Percentiles rank a stretch among this genome's conserved stretches.
Evolutionary conservation across 2,329 filamentous ascomycete species (phyloP).

Genomic region (Fusarium albidum): DNA sequence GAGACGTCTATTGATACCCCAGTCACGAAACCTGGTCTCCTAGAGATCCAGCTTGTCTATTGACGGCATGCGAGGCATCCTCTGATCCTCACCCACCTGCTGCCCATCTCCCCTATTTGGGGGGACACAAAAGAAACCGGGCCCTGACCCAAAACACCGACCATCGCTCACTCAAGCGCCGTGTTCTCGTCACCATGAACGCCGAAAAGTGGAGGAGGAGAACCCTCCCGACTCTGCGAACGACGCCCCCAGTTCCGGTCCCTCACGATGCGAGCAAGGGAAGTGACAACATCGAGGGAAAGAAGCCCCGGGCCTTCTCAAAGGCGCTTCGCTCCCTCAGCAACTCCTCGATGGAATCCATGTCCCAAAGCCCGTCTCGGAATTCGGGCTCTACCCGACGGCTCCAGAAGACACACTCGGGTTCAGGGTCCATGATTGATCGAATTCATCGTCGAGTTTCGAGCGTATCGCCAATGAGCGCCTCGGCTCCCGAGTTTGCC

Average conservation of each 20-base stretch:
- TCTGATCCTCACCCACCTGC: constrained; percentile 19
- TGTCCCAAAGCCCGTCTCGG: constrained; percentile 43
- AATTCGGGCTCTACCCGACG: constrained; percentile 44
- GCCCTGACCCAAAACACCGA: constrained; percentile 6
- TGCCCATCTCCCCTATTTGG: constrained; percentile 14
- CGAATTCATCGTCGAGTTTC: constrained; percentile 52
- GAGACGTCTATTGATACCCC: constrained; percentile 23
- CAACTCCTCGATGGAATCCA: constrained; percentile 52
- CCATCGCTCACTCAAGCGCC: neutral
- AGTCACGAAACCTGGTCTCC: constrained; percentile 17
- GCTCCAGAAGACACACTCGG: constrained; percentile 49
- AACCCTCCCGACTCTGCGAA: constrained; percentile 42
- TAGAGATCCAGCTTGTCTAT: constrained; percentile 16
- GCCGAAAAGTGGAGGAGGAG: constrained; percentile 48
- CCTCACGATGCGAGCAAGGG: constrained; percentile 30
- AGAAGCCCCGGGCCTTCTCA: constrained; percentile 47
- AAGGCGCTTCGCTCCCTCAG: constrained; percentile 51
- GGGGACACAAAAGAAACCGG: constrained; percentile 4
- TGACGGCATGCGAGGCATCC: constrained; percentile 31
- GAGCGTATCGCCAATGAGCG: constrained; percentile 45
- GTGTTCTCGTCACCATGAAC: constrained; percentile 37
- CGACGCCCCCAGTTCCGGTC: constrained; percentile 34
- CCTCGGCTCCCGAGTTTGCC: constrained; percentile 42
- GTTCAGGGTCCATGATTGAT: constrained; percentile 52
- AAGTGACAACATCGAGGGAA: constrained; percentile 41